phyloP scores from a whole-genome alignment of 202 grass and related monocot genomes.

The Saccharum hybrid region DNA sequence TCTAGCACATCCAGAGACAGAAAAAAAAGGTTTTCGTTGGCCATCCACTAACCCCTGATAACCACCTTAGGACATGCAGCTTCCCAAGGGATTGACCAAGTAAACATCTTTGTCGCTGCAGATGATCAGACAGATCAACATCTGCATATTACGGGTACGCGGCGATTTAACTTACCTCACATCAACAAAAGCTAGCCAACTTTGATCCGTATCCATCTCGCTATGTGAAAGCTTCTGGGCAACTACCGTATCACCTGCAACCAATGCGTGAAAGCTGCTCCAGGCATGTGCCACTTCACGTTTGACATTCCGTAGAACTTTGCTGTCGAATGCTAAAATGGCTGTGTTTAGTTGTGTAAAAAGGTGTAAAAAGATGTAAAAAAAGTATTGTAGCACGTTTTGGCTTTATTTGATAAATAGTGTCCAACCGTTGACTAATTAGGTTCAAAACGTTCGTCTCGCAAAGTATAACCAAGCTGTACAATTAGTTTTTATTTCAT shows the following conservation, averaged over 20 bases:
- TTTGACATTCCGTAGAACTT: constrained; percentile 12
- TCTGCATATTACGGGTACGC: background rate
- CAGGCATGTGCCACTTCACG: background rate
- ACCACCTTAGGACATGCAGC: background rate
- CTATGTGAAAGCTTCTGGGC: background rate
- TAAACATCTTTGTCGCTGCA: background rate
- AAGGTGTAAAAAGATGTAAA: too few relatives aligned
- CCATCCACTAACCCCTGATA: background rate
- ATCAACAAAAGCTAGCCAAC: background rate
- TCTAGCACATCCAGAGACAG: background rate
- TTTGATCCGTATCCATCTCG: background rate
- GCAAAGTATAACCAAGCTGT: too few relatives aligned
- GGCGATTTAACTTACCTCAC: background rate
- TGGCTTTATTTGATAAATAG: too few relatives aligned
- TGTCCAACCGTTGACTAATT: too few relatives aligned
- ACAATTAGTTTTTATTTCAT: too few relatives aligned
- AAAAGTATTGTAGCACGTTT: too few relatives aligned
- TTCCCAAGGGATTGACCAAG: background rate
- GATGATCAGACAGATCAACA: background rate
- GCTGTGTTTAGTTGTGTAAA: too few relatives aligned
- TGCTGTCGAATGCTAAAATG: background rate
- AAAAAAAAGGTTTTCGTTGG: background rate
- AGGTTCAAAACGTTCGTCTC: too few relatives aligned
- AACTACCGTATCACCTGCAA: constrained; percentile 12
- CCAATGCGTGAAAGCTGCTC: constrained; percentile 27